These are phyloP conservation scores for Trametes polyzona DNA, from an alignment of 1,284 basidiomycete species.

Conservation along the genomic window DNA sequence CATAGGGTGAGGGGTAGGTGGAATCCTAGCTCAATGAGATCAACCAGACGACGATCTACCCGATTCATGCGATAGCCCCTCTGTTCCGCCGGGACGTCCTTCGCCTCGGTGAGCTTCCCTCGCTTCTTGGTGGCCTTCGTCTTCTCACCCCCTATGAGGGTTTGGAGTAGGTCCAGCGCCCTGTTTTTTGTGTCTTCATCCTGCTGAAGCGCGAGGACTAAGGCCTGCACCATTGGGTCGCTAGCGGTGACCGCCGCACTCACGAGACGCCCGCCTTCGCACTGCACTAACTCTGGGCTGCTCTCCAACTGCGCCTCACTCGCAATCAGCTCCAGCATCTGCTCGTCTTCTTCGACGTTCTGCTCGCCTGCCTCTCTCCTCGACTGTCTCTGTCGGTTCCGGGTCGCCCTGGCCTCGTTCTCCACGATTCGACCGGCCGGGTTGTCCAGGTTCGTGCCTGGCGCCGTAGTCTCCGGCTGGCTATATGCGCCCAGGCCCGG, in stretches of 20 bases:
- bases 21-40: slow-evolving; percentile 1
- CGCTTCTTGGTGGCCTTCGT: no score
- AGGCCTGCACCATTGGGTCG: no score
- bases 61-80: background rate
- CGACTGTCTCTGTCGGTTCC: background rate
- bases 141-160: no score
- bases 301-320: no score
- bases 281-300: background rate
- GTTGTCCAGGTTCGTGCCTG: background rate
- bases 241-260: no score
- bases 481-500: background rate
- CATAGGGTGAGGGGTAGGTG: slow-evolving; percentile 16
- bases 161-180: no score
- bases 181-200: no score
- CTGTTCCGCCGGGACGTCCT: background rate
- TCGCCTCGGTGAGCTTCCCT: no score
- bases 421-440: background rate
- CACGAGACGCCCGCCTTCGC: background rate
- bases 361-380: background rate
- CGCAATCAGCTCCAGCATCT: background rate
- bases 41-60: background rate
- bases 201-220: no score
- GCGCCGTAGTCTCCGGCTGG: background rate
- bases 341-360: background rate
- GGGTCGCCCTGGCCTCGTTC: background rate